Evolutionary conservation across 2,329 filamentous ascomycete species (phyloP), one percentile per base, ranked within the genome.

Genomic region (Phialocephala sp.): DNA sequence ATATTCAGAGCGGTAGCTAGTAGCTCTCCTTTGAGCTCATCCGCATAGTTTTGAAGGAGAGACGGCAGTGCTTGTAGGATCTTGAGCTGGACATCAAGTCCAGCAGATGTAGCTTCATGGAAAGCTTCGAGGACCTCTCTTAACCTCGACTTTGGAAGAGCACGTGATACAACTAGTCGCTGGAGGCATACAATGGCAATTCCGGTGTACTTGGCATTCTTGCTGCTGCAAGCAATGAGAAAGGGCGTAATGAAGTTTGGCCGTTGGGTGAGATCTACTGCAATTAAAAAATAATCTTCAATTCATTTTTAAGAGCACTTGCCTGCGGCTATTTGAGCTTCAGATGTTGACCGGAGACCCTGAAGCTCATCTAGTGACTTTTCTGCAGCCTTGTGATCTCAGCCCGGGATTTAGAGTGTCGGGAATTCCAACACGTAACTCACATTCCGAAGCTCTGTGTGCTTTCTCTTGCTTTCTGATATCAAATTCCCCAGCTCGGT

Each of bases 391-490:
- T 94, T 72, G 59, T 62, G 24, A 66, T 61, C 64, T 70, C 69
- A 71, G 71, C 67, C 69, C 68, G 59, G 32, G 47, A 18, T 56
- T 63, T 20, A 64, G 37, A 18, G 47, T 43, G 59, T 55, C 36
- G 20, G 47, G 59, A 41, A 54, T 24, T 11, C 22, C 39, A 60
- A 60, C 55, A 66, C 63, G 43, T 68, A 68, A 68, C 85, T 74
- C 80, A 90, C 91, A 85, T 91, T 91, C 82, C 91, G 89, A 61
- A 99, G 84, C 74, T 98, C 95, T 72, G 91, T 88, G 79, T 97
- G 91, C 80, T 97, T 98, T 75, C 94, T 88, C 80, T 97, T 98
- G 77, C 94, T 95, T 82, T 99, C 95, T 79, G 96, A 92, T 74
- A 97, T 90, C 77, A 97, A 87, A 81, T 92, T 96, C 75, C 90